These are phyloP conservation scores for Hyaloperonospora brassicae DNA, from an alignment of 352 stramenopile species.

Conservation along the genomic window DNA sequence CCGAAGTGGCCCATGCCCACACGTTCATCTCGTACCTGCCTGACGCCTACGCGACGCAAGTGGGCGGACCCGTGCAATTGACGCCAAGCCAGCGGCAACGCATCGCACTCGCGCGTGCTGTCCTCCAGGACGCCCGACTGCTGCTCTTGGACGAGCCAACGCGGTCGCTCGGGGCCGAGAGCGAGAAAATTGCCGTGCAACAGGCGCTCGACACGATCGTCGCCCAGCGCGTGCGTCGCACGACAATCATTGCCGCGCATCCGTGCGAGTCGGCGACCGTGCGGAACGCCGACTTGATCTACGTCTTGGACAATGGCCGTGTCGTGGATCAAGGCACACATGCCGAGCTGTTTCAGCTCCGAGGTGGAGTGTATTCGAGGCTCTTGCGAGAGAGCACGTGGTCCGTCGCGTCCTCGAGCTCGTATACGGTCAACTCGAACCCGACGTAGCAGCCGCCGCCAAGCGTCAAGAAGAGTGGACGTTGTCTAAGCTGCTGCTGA, in stretches of 20 bases:
- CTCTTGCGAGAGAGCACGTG: conserved; percentile 14
- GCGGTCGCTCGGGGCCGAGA: conserved; percentile 58
- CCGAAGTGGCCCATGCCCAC: conserved; percentile 89
- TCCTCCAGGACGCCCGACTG: conserved; percentile 84
- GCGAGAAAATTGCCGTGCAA: conserved; percentile 59
- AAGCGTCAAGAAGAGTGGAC: not conserved
- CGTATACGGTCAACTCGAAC: conserved; percentile 15
- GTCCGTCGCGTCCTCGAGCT: conserved; percentile 10
- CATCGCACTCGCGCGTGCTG: conserved; percentile 88
- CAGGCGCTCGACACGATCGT: conserved; percentile 38
- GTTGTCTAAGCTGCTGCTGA: no score
- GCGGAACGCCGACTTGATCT: conserved; percentile 30
- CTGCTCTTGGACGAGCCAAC: conserved; percentile 89
- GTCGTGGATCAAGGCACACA: conserved; percentile 9
- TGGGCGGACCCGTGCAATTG: conserved; percentile 78
- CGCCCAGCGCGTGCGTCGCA: conserved; percentile 23
- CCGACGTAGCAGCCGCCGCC: conserved; percentile 8
- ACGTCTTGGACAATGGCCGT: not conserved
- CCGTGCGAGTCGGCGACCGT: conserved; percentile 30
- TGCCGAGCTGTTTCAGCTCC: conserved; percentile 18
- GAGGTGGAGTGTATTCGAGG: conserved; percentile 15
- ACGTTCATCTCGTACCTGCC: conserved; percentile 88
- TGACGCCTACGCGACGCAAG: conserved; percentile 33
- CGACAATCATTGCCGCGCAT: conserved; percentile 37
- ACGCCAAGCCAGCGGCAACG: conserved; percentile 60